Conservation (phyloP, 257 asterid genomes). For the Sherardia arvensis region DNA sequence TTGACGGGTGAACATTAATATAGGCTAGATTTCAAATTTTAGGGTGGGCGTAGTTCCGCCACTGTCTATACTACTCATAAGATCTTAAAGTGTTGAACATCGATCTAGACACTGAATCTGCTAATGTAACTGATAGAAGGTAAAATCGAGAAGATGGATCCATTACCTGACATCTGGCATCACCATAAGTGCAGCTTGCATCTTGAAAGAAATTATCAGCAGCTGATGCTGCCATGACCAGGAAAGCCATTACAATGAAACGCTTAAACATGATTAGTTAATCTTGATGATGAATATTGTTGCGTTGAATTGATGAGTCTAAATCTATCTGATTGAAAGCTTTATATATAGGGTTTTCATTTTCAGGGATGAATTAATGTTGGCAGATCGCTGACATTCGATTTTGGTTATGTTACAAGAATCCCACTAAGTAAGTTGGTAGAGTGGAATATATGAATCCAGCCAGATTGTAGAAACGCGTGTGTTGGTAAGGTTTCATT, state of each 20-base stretch:
- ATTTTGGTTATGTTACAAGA: background rate
- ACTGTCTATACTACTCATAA: no score
- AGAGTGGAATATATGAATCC: background rate
- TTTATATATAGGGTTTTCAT: background rate
- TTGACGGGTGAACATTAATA: no score
- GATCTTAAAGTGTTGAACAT: no score
- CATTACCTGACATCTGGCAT: slow-evolving; percentile 31
- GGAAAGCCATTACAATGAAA: slow-evolving; percentile 19
- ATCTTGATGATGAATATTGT: background rate
- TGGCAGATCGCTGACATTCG: background rate
- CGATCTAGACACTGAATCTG: no score
- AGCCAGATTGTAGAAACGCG: slow-evolving; percentile 1
- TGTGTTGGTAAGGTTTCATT: background rate
- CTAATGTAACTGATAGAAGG: no score
- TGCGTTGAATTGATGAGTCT: background rate
- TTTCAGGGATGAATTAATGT: background rate
- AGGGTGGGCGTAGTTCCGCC: no score
- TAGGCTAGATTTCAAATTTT: no score
- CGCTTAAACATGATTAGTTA: slow-evolving; percentile 10
- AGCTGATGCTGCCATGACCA: slow-evolving; percentile 28
- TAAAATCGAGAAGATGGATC: no score
- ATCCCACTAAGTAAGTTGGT: background rate
- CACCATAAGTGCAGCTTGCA: slow-evolving; percentile 36
- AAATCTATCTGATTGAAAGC: background rate
- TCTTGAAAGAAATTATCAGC: slow-evolving; percentile 43